Evolutionary conservation across 2,329 filamentous ascomycete genomes (phyloP), one percentile per base, ranked within the genome.

Genomic region (Penicillium palitans): DNA sequence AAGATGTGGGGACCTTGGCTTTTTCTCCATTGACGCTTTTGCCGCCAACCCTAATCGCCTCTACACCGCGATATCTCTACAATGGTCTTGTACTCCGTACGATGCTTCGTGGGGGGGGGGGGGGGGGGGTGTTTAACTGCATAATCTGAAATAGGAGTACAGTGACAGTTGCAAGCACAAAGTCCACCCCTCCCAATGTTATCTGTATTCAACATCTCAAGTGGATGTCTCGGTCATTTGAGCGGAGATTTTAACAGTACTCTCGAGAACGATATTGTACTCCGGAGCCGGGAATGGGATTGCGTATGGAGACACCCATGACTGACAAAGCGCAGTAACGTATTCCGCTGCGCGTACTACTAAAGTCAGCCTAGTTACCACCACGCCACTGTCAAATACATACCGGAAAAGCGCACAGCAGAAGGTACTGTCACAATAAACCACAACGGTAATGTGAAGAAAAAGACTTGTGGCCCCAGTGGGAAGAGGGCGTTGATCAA

Each of bases 31-130:
- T 57, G 42, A 35, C 55, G 55, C 55, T 47, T 57, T 53, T 57
- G 42, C 49, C 55, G 55, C 55, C 55, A 52, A 6, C 53, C 52
- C 50, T 57, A 53, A 56, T 42, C 46, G 53, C 45, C 33, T 42
- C 29, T 42, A 39, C 53, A 56, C 53, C 54, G 44, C 27, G 40
- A 52, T 19, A 19, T 40, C 25, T 57, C 25, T 40, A 53, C 41
- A 40, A 57, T 52, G 33, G 33, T 15, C 19, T 57, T 47, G 49
- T 27, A 27, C 42, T 45, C 15, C 2, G 24, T 39, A 10, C 9
- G n/a, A 37, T 29, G 37, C 5, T 4, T 49, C 19, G 29, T 37
- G 21, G n/a, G 12, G 15, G 13, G 10, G 15, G 13, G 10, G n/a
- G 21, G n/a, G 12, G 21, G n/a, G 12, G 15, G 13, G 10, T 21